Evolutionary conservation across 441 rosid genomes (phyloP), one percentile per base, ranked within the genome.

Genomic region (Biscutella auriculata): DNA sequence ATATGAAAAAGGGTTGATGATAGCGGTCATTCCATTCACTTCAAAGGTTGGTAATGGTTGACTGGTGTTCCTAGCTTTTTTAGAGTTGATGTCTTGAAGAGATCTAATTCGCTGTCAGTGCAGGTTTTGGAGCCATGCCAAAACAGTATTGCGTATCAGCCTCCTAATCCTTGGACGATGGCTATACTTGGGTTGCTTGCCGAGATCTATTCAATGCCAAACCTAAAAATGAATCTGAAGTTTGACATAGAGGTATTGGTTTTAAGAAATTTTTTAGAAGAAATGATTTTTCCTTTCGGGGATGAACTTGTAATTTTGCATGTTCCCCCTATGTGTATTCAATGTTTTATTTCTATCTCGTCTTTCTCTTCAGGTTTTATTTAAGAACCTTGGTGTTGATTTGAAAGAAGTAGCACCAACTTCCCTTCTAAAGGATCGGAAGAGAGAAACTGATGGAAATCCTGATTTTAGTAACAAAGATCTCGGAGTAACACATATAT

Each of bases 91-190:
- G 28, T 57, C 21, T 21, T 43, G 61, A 48, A n/a, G n/a, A 19
- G 43, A 48, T 60, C 34, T 49, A 50, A 16, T 8, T 15, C 67
- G 14, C 26, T 11, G 56, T 39, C 36, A 7, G 59, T 76, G 63
- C 73, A 94, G 99, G 67, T 88, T 73, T 79, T 94, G 71, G 99
- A 94, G 76, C 96, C 99, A n/a, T 94, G 96, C 71, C 95, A 78
- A 73, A 90, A 72, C 67, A 94, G 99, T 78, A 76, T 76, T 60
- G 99, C 99, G 11, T 94, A 94, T 79, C 94, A 78, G 57, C 99
- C 99, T 54, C 99, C 99, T 41, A 94, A 94, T 74, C 99, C 99
- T 17, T 94, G 99, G 99, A 94, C 99, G n/a, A 90, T 90, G 96
- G 96, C 90, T 26, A 94, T 94, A 68, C 97, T 94, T 53, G 92